These are phyloP conservation scores for Jatropha multifida DNA, from an alignment of 441 rosid genomes.

Conservation along the genomic window DNA sequence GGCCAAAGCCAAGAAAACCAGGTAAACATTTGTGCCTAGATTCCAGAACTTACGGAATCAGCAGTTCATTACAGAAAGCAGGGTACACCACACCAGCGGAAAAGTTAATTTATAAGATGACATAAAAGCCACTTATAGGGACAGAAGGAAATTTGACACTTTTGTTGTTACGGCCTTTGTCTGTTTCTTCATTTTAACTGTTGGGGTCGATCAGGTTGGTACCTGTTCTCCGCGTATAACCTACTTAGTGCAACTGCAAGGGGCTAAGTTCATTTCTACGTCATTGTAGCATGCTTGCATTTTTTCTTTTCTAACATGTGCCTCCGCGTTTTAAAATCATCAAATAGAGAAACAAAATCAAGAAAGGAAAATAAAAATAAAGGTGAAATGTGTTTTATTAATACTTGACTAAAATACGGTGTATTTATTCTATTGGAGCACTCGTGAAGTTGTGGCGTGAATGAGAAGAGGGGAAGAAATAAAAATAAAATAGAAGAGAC, in stretches of 20 bases:
- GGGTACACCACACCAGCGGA: neutral
- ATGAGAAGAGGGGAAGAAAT: too few relatives aligned
- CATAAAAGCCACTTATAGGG: neutral
- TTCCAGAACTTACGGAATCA: neutral
- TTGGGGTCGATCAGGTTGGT: neutral
- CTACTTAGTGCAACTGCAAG: neutral
- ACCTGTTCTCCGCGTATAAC: neutral
- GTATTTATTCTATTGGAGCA: too few relatives aligned
- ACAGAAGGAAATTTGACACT: neutral
- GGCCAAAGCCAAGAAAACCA: constrained; percentile 68
- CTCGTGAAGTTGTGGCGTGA: too few relatives aligned
- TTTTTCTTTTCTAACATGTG: too few relatives aligned
- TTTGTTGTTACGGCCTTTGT: neutral
- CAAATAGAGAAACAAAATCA: too few relatives aligned
- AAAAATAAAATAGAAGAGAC: too few relatives aligned
- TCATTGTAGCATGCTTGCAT: neutral
- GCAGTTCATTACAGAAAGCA: neutral
- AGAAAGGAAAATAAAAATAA: too few relatives aligned
- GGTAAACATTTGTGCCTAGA: constrained; percentile 30
- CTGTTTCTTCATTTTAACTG: neutral
- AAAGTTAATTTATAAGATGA: neutral
- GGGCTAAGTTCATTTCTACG: neutral
- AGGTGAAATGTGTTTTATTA: too few relatives aligned
- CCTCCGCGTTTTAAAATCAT: too few relatives aligned
- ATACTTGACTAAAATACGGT: too few relatives aligned